Conservation (phyloP, 2,329 filamentous ascomycete species). For the Sporothrix curviconia region DNA sequence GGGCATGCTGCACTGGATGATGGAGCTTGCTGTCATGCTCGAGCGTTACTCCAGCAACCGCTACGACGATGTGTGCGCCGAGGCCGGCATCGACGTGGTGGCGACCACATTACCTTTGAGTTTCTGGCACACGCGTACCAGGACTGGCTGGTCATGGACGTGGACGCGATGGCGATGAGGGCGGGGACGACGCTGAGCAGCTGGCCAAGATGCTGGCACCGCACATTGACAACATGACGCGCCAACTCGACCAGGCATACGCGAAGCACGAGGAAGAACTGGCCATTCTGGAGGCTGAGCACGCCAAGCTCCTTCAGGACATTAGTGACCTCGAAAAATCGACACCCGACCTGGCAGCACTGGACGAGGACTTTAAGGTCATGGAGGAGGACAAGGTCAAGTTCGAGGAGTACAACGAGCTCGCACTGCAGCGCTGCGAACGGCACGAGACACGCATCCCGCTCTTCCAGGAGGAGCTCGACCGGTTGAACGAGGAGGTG, state of each 20-base stretch:
- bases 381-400: slow-evolving; percentile 92
- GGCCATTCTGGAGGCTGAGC: slow-evolving; percentile 78
- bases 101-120: slow-evolving; percentile 88
- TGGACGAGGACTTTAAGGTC: slow-evolving; percentile 87
- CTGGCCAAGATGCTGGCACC: slow-evolving; percentile 70
- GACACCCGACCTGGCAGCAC: slow-evolving; percentile 71
- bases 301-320: slow-evolving; percentile 71
- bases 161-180: slow-evolving; percentile 72
- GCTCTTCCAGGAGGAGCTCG: slow-evolving; percentile 78
- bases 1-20: slow-evolving; percentile 95
- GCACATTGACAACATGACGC: slow-evolving; percentile 81
- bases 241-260: slow-evolving; percentile 79
- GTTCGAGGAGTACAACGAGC: slow-evolving; percentile 89
- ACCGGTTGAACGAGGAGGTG: slow-evolving; percentile 68
- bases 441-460: slow-evolving; percentile 79
- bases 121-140: slow-evolving; percentile 86
- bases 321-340: slow-evolving; percentile 86
- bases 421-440: slow-evolving; percentile 75
- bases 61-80: slow-evolving; percentile 85
- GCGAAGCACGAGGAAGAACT: slow-evolving; percentile 79
- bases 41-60: slow-evolving; percentile 70
- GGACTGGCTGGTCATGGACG: slow-evolving; percentile 89
- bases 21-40: slow-evolving; percentile 93
- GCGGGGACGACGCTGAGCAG: slow-evolving; percentile 63
- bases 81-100: slow-evolving; percentile 78